Evolutionary conservation across 2,329 filamentous ascomycete species (phyloP), one percentile per base, ranked within the genome.

Genomic region (Diplodia mutila): DNA sequence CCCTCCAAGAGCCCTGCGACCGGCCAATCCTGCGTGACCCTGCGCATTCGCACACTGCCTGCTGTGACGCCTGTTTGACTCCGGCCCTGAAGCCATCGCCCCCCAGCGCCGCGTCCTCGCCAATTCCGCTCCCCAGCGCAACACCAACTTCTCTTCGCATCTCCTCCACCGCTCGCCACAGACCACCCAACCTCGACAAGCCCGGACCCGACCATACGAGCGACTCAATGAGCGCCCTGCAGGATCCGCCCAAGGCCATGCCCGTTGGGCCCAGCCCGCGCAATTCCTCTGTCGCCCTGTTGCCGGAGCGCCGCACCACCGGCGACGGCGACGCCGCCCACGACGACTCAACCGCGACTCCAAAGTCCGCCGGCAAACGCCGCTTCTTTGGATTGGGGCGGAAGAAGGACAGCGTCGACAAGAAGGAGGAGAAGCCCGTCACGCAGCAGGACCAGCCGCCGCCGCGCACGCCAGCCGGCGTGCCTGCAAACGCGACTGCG

Each of bases 371-470:
- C 67, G 76, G 74, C 42, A 80, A 79, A 72, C 74, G 73, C 68
- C 77, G 78, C 71, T 69, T 80, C 23, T 72, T 79, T 16, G 76
- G 75, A 18, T 68, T 80, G n/a, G 73, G 73, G 61, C 76, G 78
- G 70, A 78, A 77, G 71, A 77, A 77, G 69, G 75, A 76, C 42
- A 70, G 66, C 14, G 70, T 71, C 16, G 65, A 71, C 52, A 69
- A 70, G 57, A 69, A 66, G 61, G 37, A 64, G 29, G 66, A 65
- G 29, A 55, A 46, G 42, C 54, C 67, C 18, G 29, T 39, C 52
- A 49, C 18, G 29, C 53, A 29, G 34, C 37, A 39, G 4, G 52
- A 52, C 18, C 29, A n/a, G 29, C 29, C 54, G 16, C 52, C 52
- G 53, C 42, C 52, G 52, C 64, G 53, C 39, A 59, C 64, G 34